These are phyloP conservation scores for Ogataea salicorniae DNA, from an alignment of 805 yeast species.

Conservation along the genomic window DNA sequence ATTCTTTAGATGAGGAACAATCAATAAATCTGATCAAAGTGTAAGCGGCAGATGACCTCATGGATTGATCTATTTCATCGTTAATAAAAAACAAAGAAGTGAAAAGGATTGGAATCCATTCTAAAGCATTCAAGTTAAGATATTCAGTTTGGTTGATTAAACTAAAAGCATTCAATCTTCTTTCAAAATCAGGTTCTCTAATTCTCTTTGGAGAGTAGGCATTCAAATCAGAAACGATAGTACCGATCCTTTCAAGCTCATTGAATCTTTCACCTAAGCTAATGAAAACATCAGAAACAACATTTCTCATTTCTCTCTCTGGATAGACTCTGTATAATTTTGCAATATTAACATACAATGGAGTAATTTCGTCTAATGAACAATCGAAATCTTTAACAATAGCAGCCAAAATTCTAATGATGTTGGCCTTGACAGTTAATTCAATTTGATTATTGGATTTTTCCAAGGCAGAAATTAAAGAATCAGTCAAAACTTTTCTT, in stretches of 20 bases:
- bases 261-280: conserved; percentile 51
- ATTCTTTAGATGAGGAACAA: conserved; percentile 32
- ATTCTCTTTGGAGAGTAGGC: conserved; percentile 58
- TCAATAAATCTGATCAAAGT: conserved; percentile 64
- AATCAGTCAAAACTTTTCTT: conserved; percentile 45
- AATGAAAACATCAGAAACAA: conserved; percentile 53
- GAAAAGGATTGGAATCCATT: conserved; percentile 79
- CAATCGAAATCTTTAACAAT: conserved; percentile 52
- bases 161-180: conserved; percentile 63
- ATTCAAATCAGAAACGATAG: conserved; percentile 60
- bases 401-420: conserved; percentile 52
- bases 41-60: conserved; percentile 72
- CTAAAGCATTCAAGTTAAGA: conserved; percentile 37
- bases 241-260: conserved; percentile 41
- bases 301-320: conserved; percentile 58
- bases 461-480: conserved; percentile 57
- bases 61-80: conserved; percentile 73
- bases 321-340: conserved; percentile 51
- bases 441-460: conserved; percentile 51
- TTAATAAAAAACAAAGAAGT: conserved; percentile 65
- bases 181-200: conserved; percentile 75
- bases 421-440: conserved; percentile 46
- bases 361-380: conserved; percentile 42
- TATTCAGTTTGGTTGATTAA: conserved; percentile 54
- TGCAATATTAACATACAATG: conserved; percentile 25